These are phyloP conservation scores for Auriscalpium microsporum DNA, from an alignment of 768 basidiomycete species.

Conservation along the genomic window DNA sequence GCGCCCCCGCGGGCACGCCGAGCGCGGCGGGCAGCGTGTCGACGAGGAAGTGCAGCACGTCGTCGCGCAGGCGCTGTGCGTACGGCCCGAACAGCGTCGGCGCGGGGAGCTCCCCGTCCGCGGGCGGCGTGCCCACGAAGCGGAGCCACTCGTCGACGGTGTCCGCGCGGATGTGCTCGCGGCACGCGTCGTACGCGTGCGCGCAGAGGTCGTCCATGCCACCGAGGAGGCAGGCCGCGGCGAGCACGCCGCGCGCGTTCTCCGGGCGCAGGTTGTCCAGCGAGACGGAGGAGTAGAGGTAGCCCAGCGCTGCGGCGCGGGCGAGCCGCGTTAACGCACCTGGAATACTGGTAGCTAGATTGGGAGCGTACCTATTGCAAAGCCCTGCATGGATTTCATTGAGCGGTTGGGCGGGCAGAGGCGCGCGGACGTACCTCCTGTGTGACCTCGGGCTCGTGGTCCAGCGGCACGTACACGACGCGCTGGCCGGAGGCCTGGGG, in stretches of 20 bases:
- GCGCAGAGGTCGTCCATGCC: constrained; percentile 82
- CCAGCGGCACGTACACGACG: constrained; percentile 65
- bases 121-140: constrained; percentile 55
- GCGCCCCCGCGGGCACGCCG: constrained; percentile 37
- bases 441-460: constrained; percentile 75
- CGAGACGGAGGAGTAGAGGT: constrained; percentile 70
- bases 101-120: constrained; percentile 40
- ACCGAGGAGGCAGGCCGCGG: constrained; percentile 76
- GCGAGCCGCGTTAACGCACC: no score
- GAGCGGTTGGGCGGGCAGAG: background rate
- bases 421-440: constrained; percentile 54
- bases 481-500: constrained; percentile 58
- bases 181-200: constrained; percentile 72
- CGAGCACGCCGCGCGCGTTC: constrained; percentile 80
- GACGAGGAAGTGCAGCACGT: constrained; percentile 72
- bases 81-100: constrained; percentile 67
- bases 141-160: constrained; percentile 71
- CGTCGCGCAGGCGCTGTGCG: constrained; percentile 65
- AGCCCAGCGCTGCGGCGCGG: constrained; percentile 48
- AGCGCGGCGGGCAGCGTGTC: constrained; percentile 62
- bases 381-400: background rate
- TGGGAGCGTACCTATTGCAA: background rate
- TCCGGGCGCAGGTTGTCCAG: constrained; percentile 59
- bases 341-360: no score
- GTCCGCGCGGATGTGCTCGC: constrained; percentile 65